Percentiles rank a stretch among this genome's conserved stretches.
Conservation (phyloP, 116 monocot species). For the Posidonia oceanica region DNA sequence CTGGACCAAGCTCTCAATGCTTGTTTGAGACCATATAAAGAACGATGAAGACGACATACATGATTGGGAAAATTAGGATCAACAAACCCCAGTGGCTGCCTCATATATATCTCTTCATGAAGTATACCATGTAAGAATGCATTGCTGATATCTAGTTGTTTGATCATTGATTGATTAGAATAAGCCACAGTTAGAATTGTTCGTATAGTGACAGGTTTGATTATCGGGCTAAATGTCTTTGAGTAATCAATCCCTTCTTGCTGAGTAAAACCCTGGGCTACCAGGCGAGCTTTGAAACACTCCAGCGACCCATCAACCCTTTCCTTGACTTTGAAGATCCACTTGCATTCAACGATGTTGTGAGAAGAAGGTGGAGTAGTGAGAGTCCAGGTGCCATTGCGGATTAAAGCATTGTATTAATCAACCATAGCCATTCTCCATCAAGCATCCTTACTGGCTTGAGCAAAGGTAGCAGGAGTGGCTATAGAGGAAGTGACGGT, state of each 20-base stretch:
- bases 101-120: no score
- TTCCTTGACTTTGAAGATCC: background rate
- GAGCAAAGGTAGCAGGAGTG: no score
- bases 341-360: background rate
- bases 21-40: background rate
- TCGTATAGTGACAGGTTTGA: background rate
- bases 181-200: background rate
- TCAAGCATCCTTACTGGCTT: no score
- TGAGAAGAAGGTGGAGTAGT: no score
- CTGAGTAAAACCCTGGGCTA: background rate
- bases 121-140: background rate
- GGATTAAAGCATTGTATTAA: no score
- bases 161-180: background rate
- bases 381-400: no score
- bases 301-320: background rate
- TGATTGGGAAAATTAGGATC: no score
- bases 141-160: background rate
- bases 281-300: background rate
- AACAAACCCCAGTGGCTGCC: no score
- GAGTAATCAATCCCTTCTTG: background rate
- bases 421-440: no score
- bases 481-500: no score
- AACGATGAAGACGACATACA: no score
- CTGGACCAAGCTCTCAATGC: background rate
- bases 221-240: background rate